Evolutionary conservation across 192 early-diverging fungal species (phyloP).

Genomic region (Entomortierella beljakovae): DNA sequence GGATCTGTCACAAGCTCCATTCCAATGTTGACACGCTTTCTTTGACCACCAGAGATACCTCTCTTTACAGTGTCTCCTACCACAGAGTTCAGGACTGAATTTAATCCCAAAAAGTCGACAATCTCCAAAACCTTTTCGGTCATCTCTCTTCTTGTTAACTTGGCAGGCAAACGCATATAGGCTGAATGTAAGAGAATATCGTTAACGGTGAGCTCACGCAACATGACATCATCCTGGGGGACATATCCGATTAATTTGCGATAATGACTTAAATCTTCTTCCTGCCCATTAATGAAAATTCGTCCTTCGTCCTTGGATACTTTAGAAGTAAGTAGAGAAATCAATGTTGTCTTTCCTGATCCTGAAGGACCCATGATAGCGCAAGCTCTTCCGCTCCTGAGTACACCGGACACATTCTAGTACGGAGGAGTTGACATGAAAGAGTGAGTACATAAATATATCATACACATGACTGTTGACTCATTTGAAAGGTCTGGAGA

Average conservation of each 20-base stretch:
- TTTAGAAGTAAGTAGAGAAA: conserved; percentile 74
- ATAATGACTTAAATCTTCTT: conserved; percentile 69
- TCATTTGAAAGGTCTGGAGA: background rate
- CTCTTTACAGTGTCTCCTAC: conserved; percentile 73
- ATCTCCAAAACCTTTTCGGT: conserved; percentile 69
- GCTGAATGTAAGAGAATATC: conserved; percentile 77
- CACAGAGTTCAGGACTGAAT: conserved; percentile 60
- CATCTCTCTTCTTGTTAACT: conserved; percentile 36
- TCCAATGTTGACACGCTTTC: conserved; percentile 83
- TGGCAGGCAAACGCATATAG: conserved; percentile 69
- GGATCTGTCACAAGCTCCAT: conserved; percentile 75
- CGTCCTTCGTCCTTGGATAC: conserved; percentile 61
- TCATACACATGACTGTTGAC: too few relatives aligned
- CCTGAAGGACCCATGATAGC: conserved; percentile 72
- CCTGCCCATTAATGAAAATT: conserved; percentile 67
- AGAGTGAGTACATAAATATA: too few relatives aligned
- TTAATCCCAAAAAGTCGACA: conserved; percentile 66
- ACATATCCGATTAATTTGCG: conserved; percentile 79
- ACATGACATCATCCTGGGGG: conserved; percentile 75
- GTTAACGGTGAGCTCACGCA: conserved; percentile 74
- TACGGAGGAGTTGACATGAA: too few relatives aligned
- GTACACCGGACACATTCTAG: conserved; percentile 65
- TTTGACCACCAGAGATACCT: conserved; percentile 79
- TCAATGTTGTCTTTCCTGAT: conserved; percentile 71
- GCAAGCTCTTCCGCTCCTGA: conserved; percentile 65